Base-by-base conservation (phyloP, 2,329 filamentous ascomycete species). In the Chaetomium globosum region DNA sequence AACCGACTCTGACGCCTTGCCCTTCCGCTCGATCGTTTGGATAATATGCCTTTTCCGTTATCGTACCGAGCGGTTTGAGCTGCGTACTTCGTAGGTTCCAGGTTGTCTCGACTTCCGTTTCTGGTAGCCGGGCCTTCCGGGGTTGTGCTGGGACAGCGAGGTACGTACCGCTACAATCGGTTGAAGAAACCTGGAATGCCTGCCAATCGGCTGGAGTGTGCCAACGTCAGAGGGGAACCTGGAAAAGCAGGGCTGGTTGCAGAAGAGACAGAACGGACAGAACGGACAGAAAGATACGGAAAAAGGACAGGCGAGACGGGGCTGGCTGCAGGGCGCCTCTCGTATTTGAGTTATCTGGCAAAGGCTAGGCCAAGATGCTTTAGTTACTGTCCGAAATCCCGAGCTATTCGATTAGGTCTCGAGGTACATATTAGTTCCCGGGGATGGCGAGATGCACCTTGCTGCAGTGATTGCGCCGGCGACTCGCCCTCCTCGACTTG, bases 331-430 rank as follows among this genome's bases (percentile, higher is more conserved):
- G 52, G 62, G 59, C 48, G n/a, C 31, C 58, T 65, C 65, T 63
- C 65, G 64, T 69, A 69, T 69, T 69, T 69, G 64, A 64, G 21
- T 63, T 63, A 19, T 58, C 49, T 52, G 53, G 51, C 52, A 59
- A 13, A 46, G 46, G 23, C 16, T 33, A 49, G 39, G 61, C 67
- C 59, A 57, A 64, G 63, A 59, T 66, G 53, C 43, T 52, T 43
- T 43, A 43, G 39, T n/a, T 61, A 36, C 54, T 58, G 60, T 58
- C 67, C 63, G 67, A 69, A 56, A 48, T 64, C 67, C 60, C 63
- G 51, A 31, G 28, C 46, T 23, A 23, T 21, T 59, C 36, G n/a
- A 39, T 62, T 30, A 54, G 49, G 51, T 33, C 48, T 59, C 9
- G 33, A 36, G 33, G 33, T 12, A 31, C 59, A 26, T 26, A 26